Percentiles rank a stretch among this genome's conserved stretches.
Evolutionary conservation across 1,139 yeast species (phyloP).

Genomic region (Pneumocystis wakefieldiae): DNA sequence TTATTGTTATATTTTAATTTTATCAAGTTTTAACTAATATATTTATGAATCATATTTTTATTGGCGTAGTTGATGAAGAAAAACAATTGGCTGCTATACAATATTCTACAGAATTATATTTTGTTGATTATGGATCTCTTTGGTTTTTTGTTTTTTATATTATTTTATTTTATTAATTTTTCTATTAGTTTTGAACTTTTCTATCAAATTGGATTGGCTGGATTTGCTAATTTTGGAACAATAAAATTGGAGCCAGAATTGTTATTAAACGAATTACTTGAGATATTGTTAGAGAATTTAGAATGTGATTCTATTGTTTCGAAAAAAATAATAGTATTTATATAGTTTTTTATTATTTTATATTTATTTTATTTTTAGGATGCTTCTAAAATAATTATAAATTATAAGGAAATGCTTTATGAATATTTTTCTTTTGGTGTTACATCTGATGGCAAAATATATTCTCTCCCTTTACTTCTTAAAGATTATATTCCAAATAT

Average conservation of each 20-base stretch:
- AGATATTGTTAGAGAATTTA: conserved; percentile 19
- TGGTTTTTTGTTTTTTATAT: conserved; percentile 13
- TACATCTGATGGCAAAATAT: conserved; percentile 26
- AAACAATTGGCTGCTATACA: conserved; percentile 70
- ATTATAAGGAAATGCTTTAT: conserved; percentile 57
- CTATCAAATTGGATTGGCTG: conserved; percentile 64
- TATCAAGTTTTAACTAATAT: conserved; percentile 48
- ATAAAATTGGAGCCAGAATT: conserved; percentile 30
- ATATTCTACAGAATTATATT: conserved; percentile 55
- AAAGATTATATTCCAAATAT: conserved; percentile 49
- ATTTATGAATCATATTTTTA: conserved; percentile 54
- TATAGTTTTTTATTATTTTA: neutral
- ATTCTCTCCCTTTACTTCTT: conserved; percentile 51
- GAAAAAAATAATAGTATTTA: conserved; percentile 7
- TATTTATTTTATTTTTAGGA: conserved; percentile 10
- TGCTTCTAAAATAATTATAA: conserved; percentile 23
- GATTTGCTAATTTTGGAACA: conserved; percentile 70
- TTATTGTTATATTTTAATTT: conserved; percentile 22
- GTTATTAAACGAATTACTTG: conserved; percentile 23
- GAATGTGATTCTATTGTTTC: conserved; percentile 3
- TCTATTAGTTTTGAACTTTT: conserved; percentile 41
- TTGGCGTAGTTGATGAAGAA: conserved; percentile 66
- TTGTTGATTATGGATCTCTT: conserved; percentile 68
- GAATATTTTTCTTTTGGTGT: conserved; percentile 59
- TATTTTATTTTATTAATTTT: neutral